These are phyloP conservation scores for Termitomyces sp. DNA, from an alignment of 768 basidiomycete genomes.

Conservation along the genomic window DNA sequence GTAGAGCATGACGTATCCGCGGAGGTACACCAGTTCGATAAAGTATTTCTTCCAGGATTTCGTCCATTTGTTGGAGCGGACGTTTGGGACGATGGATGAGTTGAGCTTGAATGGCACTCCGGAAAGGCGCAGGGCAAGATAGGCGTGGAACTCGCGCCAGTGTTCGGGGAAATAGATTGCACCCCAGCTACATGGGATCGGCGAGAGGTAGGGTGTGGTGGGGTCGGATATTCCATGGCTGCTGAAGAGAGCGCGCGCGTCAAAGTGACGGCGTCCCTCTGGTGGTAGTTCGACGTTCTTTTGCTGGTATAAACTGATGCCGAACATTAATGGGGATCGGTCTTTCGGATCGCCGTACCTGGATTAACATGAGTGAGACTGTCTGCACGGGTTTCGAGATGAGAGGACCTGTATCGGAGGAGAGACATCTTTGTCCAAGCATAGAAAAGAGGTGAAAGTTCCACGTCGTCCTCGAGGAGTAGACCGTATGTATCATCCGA, in stretches of 20 bases:
- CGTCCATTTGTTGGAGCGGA: slow-evolving; percentile 79
- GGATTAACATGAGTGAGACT: background rate
- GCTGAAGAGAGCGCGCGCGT: slow-evolving; percentile 57
- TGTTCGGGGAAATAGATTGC: slow-evolving; percentile 87
- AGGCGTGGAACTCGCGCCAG: slow-evolving; percentile 84
- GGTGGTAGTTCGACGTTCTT: slow-evolving; percentile 72
- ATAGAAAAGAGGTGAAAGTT: slow-evolving; percentile 80
- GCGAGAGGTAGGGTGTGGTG: slow-evolving; percentile 74
- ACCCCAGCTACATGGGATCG: slow-evolving; percentile 90
- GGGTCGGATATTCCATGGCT: slow-evolving; percentile 31
- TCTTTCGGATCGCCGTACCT: slow-evolving; percentile 51
- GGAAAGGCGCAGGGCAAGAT: slow-evolving; percentile 69
- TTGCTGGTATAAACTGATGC: slow-evolving; percentile 84
- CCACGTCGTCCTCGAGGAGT: slow-evolving; percentile 82
- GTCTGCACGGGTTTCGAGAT: background rate
- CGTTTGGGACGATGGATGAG: slow-evolving; percentile 56
- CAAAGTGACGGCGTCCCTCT: slow-evolving; percentile 62
- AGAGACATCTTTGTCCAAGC: slow-evolving; percentile 83
- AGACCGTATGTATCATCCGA: slow-evolving; percentile 72
- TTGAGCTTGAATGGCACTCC: slow-evolving; percentile 35
- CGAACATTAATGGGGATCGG: slow-evolving; percentile 52
- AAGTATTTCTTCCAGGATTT: slow-evolving; percentile 88
- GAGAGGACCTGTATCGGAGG: slow-evolving; percentile 60
- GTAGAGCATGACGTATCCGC: slow-evolving; percentile 86
- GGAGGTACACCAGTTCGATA: slow-evolving; percentile 78